Evolutionary conservation across 2,329 filamentous ascomycete genomes (phyloP).

Genomic region (Diplodia sapinea): DNA sequence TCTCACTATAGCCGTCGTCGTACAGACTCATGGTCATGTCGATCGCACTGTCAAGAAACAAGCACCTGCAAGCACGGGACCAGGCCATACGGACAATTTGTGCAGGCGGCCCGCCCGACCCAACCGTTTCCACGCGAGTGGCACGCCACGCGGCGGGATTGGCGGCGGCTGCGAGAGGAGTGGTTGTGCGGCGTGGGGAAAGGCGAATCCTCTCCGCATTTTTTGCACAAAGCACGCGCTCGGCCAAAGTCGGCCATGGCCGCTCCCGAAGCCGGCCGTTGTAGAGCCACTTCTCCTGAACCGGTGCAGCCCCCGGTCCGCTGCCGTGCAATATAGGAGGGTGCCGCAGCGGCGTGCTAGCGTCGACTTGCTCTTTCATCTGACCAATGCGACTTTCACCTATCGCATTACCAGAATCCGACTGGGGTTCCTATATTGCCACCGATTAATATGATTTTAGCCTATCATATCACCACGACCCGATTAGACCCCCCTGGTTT

Average conservation of each 20-base stretch:
- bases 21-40: background rate
- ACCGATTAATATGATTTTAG: too few species aligned
- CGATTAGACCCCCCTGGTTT: too few species aligned
- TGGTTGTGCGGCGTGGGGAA: background rate
- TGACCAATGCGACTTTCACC: too few species aligned
- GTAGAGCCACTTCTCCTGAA: too few species aligned
- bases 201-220: background rate
- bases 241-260: background rate
- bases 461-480: too few species aligned
- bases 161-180: background rate
- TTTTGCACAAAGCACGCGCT: background rate
- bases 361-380: too few species aligned
- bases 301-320: background rate
- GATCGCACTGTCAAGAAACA: background rate
- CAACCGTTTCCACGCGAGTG: background rate
- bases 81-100: background rate
- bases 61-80: background rate
- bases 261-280: background rate
- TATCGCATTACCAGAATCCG: too few species aligned
- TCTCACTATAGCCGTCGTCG: background rate
- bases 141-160: background rate
- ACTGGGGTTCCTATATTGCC: too few species aligned
- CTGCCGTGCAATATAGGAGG: conserved; percentile 18
- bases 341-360: too few species aligned
- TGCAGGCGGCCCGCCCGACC: background rate